Evolutionary conservation across 2,329 filamentous ascomycete species (phyloP).

Genomic region (Colletotrichum sidae): DNA sequence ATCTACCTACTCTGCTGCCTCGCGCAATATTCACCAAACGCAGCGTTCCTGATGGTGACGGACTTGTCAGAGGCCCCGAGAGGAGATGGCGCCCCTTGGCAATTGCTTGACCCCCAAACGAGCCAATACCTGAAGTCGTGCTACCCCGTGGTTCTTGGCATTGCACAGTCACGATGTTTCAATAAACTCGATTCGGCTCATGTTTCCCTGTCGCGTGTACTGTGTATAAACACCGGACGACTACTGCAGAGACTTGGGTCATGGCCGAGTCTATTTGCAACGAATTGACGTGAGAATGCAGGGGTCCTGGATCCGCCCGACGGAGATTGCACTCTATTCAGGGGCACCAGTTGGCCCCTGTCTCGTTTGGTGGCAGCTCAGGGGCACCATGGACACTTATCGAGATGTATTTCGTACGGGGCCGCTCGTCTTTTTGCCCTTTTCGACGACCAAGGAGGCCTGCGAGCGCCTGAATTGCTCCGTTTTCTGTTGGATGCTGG

Average conservation of each 20-base stretch:
- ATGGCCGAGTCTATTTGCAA: slow-evolving; percentile 13
- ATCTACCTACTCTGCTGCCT: slow-evolving; percentile 5
- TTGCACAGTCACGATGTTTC: slow-evolving; percentile 9
- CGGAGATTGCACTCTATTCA: slow-evolving; percentile 23
- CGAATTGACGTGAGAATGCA: slow-evolving; percentile 13
- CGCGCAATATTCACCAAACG: neutral
- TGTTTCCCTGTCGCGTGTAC: slow-evolving; percentile 1
- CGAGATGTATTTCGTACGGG: neutral
- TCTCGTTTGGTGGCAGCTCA: slow-evolving; percentile 3
- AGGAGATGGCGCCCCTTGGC: slow-evolving; percentile 6
- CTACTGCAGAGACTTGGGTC: neutral
- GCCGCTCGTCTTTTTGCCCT: neutral
- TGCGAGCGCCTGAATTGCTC: too few species aligned
- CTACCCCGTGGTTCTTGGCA: slow-evolving; percentile 19
- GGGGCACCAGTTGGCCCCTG: neutral
- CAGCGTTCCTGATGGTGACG: neutral
- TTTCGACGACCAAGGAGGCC: neutral
- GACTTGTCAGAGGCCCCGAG: neutral
- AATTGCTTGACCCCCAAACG: slow-evolving; percentile 1
- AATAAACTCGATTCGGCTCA: slow-evolving; percentile 28
- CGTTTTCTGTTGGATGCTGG: neutral
- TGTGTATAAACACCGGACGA: slow-evolving; percentile 23
- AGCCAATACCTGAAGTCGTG: neutral
- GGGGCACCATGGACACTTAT: slow-evolving; percentile 4
- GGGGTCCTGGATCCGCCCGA: slow-evolving; percentile 23